phyloP scores from a whole-genome alignment of 2,329 filamentous ascomycete genomes.

The Botrytis aclada region DNA sequence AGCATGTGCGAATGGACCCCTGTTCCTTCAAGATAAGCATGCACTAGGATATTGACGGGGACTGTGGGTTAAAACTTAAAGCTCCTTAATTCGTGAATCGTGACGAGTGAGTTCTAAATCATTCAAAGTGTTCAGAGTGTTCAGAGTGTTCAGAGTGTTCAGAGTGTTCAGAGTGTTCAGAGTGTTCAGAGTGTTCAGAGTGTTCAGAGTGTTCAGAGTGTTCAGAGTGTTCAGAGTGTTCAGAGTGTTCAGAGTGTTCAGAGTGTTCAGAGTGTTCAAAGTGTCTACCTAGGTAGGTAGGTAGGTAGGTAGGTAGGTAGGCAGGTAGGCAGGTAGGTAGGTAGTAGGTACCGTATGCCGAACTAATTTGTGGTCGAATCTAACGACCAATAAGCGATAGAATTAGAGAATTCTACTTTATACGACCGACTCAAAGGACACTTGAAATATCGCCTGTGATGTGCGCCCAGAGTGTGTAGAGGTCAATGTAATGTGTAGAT shows the following conservation, averaged over 20 bases:
- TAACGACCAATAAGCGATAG: not conserved
- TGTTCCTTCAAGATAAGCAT: slow-evolving; percentile 8
- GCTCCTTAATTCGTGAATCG: not conserved
- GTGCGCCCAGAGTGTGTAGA: not conserved
- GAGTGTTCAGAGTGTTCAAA: no score
- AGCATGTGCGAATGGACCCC: not conserved
- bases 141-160: no score
- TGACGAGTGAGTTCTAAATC: not conserved
- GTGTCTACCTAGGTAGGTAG: not conserved
- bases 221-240: no score
- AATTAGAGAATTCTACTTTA: not conserved
- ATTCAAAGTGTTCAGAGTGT: no score
- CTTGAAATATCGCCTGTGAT: not conserved
- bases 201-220: no score
- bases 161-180: no score
- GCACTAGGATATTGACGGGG: not conserved
- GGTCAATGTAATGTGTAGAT: not conserved
- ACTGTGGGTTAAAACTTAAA: not conserved
- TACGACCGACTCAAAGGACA: not conserved
- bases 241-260: no score
- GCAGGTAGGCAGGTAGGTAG: no score
- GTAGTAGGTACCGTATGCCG: not conserved
- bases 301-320: not conserved
- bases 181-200: no score
- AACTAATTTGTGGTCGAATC: not conserved